These are phyloP conservation scores for Flueggea neowawraea DNA, from an alignment of 441 rosid species.

Conservation along the genomic window DNA sequence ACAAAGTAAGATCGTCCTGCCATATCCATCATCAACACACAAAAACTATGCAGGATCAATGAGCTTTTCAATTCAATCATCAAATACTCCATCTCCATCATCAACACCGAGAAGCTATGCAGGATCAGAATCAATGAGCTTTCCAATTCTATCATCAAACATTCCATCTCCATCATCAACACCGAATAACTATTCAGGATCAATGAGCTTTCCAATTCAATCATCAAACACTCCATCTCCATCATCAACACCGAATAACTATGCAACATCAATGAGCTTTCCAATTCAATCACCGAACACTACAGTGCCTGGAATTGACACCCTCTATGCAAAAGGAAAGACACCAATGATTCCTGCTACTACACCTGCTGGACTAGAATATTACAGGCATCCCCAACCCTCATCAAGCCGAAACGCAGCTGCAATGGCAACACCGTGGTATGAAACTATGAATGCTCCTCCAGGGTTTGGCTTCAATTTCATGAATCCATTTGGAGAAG, in stretches of 20 bases:
- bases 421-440: neutral
- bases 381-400: no score
- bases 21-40: neutral
- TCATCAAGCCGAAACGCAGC: no score
- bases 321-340: neutral
- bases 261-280: constrained; percentile 1
- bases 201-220: constrained; percentile 2
- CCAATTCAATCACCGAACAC: neutral
- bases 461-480: neutral
- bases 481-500: neutral
- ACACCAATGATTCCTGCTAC: neutral
- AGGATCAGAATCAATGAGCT: no score
- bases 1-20: neutral
- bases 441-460: neutral
- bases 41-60: no score
- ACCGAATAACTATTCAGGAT: no score
- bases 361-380: neutral
- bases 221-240: neutral
- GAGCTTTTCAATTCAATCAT: no score
- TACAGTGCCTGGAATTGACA: neutral
- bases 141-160: no score
- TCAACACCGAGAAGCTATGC: no score
- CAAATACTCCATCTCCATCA: no score
- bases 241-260: neutral
- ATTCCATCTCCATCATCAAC: no score